These are phyloP conservation scores for Colletotrichum incanum DNA, from an alignment of 2,329 filamentous ascomycete genomes.

Conservation along the genomic window DNA sequence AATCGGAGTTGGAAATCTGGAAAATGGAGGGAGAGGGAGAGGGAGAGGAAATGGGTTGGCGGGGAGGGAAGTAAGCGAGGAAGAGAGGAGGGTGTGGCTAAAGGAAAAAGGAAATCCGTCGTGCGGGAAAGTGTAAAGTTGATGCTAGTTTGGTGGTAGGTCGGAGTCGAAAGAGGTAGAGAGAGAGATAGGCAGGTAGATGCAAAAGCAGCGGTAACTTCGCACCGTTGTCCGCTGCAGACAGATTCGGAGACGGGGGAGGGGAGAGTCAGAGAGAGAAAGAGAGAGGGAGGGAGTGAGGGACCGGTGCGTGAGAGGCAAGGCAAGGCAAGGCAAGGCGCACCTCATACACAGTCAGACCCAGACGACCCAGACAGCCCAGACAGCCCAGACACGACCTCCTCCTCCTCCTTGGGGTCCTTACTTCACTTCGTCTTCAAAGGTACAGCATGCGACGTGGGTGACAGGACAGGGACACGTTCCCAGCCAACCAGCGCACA, in stretches of 20 bases:
- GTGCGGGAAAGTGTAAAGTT: conserved; percentile 40
- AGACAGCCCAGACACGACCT: conserved; percentile 8
- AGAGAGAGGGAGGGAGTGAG: not conserved
- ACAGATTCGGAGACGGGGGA: not conserved
- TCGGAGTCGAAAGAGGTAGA: not conserved
- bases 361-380: not conserved
- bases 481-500: conserved; percentile 20
- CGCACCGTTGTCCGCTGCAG: conserved; percentile 15
- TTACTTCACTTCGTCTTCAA: conserved; percentile 4
- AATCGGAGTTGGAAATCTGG: not conserved
- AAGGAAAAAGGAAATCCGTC: conserved; percentile 28
- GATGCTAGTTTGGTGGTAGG: conserved; percentile 6
- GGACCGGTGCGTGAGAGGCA: not conserved
- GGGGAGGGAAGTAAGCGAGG: conserved; percentile 3
- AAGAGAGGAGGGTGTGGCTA: conserved; percentile 22
- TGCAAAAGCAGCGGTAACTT: conserved; percentile 30
- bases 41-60: conserved; percentile 3
- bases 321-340: not conserved
- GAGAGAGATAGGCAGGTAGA: not conserved
- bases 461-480: conserved; percentile 17
- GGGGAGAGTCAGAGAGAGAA: not conserved
- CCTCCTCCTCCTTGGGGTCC: not conserved
- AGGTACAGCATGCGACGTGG: conserved; percentile 9
- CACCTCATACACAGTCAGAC: conserved; percentile 6
- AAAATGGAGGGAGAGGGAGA: conserved; percentile 4